Base-by-base conservation (phyloP, 495 filamentous ascomycete species). In the Podospora conica region DNA sequence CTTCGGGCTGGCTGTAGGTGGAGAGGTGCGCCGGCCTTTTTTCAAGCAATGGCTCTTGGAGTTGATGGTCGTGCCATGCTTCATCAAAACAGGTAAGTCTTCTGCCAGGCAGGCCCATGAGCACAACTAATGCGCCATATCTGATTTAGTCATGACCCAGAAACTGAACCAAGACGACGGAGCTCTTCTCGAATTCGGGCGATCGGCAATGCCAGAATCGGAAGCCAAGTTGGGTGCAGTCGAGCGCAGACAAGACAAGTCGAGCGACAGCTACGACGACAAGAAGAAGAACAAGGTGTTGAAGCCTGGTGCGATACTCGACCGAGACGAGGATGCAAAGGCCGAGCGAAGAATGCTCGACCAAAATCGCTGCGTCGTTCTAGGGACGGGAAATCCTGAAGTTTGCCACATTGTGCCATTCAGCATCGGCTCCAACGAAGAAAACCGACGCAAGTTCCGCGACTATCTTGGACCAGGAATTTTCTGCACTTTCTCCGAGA, bases 321-420 rank as follows among this genome's bases (percentile, higher is more conserved):
- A 54, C 53, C 11, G 53, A 54, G 21, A 54, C 9, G 12, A 54
- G 5, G 53, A 59, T 28, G 57, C 23, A 25, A 59, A 59, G 29
- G 25, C 15, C 25, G 23, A 59, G 28, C 57, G 25, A 60, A 23
- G 55, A 40, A 60, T 60, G 15, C 27, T 60, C 27, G 25, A 60
- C 58, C 15, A 5, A 31, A 20, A 60, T 40, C 58, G 25, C 27
- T 62, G 31, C 33, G 20, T 62, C 27, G 1, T 62, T n/a, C n/a
- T 54, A 11, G 33, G 33, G 22, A 25, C 33, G 22, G 33, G 21
- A 25, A 20, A 25, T 20, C 60, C 60, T 12, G 60, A 25, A 25
- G 60, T 62, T 62, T 62, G 60, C 23, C 33, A 53, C 33, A 62
- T 62, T 25, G 8, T 53, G 8, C 60, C 60, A 15, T 62, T 54